phyloP scores from a whole-genome alignment of 768 basidiomycete species.

The Atractiella rhizophila region DNA sequence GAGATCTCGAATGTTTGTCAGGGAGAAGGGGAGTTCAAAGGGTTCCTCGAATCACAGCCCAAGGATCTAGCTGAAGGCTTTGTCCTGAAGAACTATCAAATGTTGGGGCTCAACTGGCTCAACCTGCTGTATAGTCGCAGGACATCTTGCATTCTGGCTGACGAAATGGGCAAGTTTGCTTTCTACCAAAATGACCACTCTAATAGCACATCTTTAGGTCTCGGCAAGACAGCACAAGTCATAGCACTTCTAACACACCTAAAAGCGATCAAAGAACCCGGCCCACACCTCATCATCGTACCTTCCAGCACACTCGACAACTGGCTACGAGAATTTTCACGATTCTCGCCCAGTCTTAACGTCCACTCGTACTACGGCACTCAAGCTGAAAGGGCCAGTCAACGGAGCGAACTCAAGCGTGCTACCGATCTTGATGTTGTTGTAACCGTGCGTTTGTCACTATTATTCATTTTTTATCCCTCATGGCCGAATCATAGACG shows the following conservation, averaged over 20 bases:
- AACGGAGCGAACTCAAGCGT: slow-evolving; percentile 44
- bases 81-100: slow-evolving; percentile 79
- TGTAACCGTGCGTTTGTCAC: too few relatives aligned
- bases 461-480: too few relatives aligned
- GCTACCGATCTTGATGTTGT: slow-evolving; percentile 65
- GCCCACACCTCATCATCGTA: slow-evolving; percentile 80
- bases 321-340: slow-evolving; percentile 87
- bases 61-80: slow-evolving; percentile 34
- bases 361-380: slow-evolving; percentile 83
- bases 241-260: slow-evolving; percentile 85
- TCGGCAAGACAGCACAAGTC: slow-evolving; percentile 96
- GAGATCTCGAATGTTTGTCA: slow-evolving; percentile 20
- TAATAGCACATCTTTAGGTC: slow-evolving; percentile 31
- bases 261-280: slow-evolving; percentile 40
- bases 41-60: slow-evolving; percentile 56
- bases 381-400: slow-evolving; percentile 52
- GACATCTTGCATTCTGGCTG: slow-evolving; percentile 83
- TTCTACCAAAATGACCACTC: neutral
- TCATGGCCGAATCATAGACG: too few relatives aligned
- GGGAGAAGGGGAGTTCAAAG: slow-evolving; percentile 31
- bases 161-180: slow-evolving; percentile 71
- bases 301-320: slow-evolving; percentile 97
- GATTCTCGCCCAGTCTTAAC: slow-evolving; percentile 61
- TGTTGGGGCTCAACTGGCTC: slow-evolving; percentile 94
- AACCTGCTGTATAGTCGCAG: slow-evolving; percentile 54